Evolutionary conservation across 805 yeast species (phyloP).

Genomic region (Suhomyces sp.): DNA sequence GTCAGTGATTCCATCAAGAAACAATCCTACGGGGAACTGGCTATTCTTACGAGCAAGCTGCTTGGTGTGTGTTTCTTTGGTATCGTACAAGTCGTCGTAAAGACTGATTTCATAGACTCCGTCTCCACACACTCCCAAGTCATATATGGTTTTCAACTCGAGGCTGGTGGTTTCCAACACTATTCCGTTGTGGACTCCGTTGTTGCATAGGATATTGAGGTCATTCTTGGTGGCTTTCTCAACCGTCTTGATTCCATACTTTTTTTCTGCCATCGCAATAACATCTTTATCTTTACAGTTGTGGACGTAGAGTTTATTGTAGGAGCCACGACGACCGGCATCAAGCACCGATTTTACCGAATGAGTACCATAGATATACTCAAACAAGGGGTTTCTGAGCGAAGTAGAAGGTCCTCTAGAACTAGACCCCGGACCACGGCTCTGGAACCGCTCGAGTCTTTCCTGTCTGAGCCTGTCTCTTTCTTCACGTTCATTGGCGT

Average conservation of each 20-base stretch:
- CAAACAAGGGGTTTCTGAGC: slow-evolving; percentile 26
- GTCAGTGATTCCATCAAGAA: slow-evolving; percentile 75
- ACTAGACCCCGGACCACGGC: background rate
- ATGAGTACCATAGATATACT: slow-evolving; percentile 74
- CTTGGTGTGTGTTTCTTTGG: slow-evolving; percentile 11
- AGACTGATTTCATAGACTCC: slow-evolving; percentile 16
- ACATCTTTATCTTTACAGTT: slow-evolving; percentile 44
- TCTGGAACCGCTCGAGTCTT: background rate
- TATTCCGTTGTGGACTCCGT: slow-evolving; percentile 78
- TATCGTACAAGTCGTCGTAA: slow-evolving; percentile 17
- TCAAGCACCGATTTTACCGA: slow-evolving; percentile 69
- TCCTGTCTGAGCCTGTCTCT: slow-evolving; percentile 6
- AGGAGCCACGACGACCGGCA: slow-evolving; percentile 51
- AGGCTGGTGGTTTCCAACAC: slow-evolving; percentile 66
- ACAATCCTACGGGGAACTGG: slow-evolving; percentile 62
- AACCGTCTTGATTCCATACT: slow-evolving; percentile 37
- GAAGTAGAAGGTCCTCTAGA: background rate
- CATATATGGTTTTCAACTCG: slow-evolving; percentile 25
- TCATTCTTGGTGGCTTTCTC: slow-evolving; percentile 44
- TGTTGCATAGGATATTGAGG: slow-evolving; percentile 56
- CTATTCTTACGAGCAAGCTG: slow-evolving; percentile 4
- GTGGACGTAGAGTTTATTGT: slow-evolving; percentile 50
- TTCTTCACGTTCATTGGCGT: slow-evolving; percentile 15
- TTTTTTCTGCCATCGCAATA: slow-evolving; percentile 40
- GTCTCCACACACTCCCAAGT: slow-evolving; percentile 20